A percentile compares a stretch with the other conserved stretches of the same genome.
Evolutionary conservation across 208 protist genomes (phyloP).

Genomic region (Strigomonas culicis): DNA sequence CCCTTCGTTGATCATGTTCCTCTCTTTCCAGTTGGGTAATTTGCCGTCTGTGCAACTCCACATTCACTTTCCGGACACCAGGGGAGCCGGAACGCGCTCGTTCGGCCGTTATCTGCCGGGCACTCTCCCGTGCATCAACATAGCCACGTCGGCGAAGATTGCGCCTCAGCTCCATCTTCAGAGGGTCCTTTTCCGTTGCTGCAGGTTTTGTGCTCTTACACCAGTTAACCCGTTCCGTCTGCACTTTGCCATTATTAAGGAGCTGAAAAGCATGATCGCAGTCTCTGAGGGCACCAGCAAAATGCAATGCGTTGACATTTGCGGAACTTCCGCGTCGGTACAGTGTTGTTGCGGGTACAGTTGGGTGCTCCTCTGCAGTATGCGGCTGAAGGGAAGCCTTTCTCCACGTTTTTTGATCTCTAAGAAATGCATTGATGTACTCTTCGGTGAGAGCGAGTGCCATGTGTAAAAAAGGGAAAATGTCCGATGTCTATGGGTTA

Average conservation of each 20-base stretch:
- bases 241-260: not conserved
- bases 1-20: not conserved
- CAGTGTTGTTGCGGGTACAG: no score
- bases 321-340: no score
- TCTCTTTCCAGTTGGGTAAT: not conserved
- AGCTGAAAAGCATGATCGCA: conserved; percentile 4
- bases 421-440: conserved; percentile 7
- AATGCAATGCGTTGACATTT: no score
- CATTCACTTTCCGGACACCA: no score
- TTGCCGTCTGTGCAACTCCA: not conserved
- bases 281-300: no score
- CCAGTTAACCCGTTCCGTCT: not conserved
- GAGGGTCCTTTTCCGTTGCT: not conserved
- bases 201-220: not conserved
- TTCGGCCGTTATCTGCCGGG: not conserved
- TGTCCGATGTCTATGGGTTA: not conserved
- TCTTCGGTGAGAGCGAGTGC: conserved; percentile 3
- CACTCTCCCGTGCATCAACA: not conserved
- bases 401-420: conserved; percentile 13
- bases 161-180: not conserved
- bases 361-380: not conserved
- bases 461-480: conserved; percentile 5
- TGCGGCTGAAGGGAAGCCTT: not conserved
- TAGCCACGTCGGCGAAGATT: not conserved
- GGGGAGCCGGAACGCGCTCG: not conserved